Evolutionary conservation across 176 grass and related monocot species (phyloP), one percentile per base, ranked within the genome.

Genomic region (Areca catechu): DNA sequence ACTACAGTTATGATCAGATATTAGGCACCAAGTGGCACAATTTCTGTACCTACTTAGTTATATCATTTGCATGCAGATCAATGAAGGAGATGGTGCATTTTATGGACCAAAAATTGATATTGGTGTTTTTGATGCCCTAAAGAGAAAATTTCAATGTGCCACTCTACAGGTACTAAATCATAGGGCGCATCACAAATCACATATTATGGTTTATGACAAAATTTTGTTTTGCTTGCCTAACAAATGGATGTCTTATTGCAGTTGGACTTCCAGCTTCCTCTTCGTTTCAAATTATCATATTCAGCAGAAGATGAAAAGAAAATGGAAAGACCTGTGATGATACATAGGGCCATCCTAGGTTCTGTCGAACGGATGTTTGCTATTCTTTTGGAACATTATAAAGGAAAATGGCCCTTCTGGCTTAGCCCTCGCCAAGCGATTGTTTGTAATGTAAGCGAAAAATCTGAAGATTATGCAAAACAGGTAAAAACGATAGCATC

Each of bases 81-180:
- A 92, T 73, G 93, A 97, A 88, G 93, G 87, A 54, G 93, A 97
- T 72, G 93, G 93, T 83, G 93, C 93, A 66, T 97, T 97, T 63
- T 97, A 97, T 29, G 93, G 93, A 43, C 93, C 93, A 4, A 97
- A 97, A 83, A 91, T 97, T 53, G 93, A 97, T 77, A 97, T 97
- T 77, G 93, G 93, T 68, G 93, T 97, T 48, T 97, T 88, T 79
- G 93, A 97, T 76, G 87, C 93, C 54, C 78, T 97, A 20, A 97
- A 85, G 82, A 85, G 87, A 78, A 97, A 97, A 71, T 97, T 97
- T 65, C 93, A 97, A 63, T 97, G 93, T 67, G 93, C 87, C 56
- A 97, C 93, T 72, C 48, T 97, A 27, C 93, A 97, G 93, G 93
- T 97, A 77, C 69, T 57, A 19, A 25, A 50, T 58, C 58, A n/a